A percentile compares a stretch with the other conserved stretches of the same genome.
These are phyloP conservation scores for Pharnaceum exiguum DNA, from an alignment of 148 eudicot genomes.

Conservation along the genomic window DNA sequence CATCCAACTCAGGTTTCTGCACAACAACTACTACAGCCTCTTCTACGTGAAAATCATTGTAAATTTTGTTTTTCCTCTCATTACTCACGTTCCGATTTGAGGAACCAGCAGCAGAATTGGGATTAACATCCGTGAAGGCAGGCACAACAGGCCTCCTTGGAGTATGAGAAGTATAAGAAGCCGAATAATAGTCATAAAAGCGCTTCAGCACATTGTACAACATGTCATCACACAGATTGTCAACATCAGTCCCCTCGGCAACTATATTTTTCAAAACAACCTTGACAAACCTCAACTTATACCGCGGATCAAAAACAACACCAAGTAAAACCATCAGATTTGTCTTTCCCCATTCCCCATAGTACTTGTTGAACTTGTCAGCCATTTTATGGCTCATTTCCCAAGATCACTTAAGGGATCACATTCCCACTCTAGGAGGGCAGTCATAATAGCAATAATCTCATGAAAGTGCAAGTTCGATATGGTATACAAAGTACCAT, in stretches of 20 bases:
- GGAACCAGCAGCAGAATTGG: too few species aligned
- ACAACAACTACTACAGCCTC: neutral
- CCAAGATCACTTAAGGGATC: neutral
- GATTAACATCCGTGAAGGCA: too few species aligned
- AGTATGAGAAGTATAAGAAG: too few species aligned
- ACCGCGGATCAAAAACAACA: neutral
- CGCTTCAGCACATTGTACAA: neutral
- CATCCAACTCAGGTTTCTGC: slow-evolving; percentile 1
- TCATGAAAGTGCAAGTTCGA: neutral
- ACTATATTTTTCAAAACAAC: neutral
- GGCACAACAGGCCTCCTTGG: too few species aligned
- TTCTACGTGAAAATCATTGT: too few species aligned
- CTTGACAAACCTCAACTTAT: neutral
- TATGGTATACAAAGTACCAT: neutral
- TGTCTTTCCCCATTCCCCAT: neutral
- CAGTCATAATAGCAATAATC: too few species aligned
- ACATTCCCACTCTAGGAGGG: too few species aligned
- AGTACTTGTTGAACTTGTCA: neutral
- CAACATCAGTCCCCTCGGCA: neutral
- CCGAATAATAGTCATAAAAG: too few species aligned
- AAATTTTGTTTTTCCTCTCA: neutral
- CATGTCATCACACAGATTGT: neutral
- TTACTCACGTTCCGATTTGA: neutral
- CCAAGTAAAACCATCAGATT: neutral
- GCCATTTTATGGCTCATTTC: neutral